Conservation (phyloP, 1,284 basidiomycete genomes). For the Leccinum cinnamomeum region DNA sequence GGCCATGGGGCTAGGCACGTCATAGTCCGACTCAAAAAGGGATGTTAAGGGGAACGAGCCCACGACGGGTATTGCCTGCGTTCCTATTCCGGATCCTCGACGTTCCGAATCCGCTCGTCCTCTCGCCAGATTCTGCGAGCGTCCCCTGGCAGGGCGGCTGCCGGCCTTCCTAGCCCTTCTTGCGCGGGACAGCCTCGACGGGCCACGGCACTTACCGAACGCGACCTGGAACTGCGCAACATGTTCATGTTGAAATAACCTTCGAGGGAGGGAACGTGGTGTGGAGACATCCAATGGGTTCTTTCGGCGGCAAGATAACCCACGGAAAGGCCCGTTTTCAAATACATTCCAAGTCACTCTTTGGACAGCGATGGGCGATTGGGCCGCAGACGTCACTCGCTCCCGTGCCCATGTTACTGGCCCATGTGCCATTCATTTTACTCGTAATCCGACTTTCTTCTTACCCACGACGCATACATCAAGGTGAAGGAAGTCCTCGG, state of each 20-base stretch:
- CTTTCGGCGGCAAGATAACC: constrained; percentile 25
- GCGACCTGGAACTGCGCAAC: neutral
- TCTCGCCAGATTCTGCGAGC: constrained; percentile 14
- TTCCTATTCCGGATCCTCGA: constrained; percentile 14
- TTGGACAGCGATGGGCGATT: constrained; percentile 1
- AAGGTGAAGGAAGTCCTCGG: constrained; percentile 20
- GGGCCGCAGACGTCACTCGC: constrained; percentile 25
- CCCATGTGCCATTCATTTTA: constrained; percentile 29
- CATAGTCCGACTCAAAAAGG: constrained; percentile 21
- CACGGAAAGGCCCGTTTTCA: constrained; percentile 23
- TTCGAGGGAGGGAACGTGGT: constrained; percentile 35
- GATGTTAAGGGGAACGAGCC: constrained; percentile 14
- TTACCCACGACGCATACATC: neutral
- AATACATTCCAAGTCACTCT: constrained; percentile 14
- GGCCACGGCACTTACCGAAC: constrained; percentile 27
- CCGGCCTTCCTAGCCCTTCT: constrained; percentile 5
- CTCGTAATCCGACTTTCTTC: constrained; percentile 11
- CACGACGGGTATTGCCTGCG: constrained; percentile 9
- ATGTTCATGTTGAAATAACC: constrained; percentile 27
- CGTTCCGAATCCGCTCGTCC: constrained; percentile 22
- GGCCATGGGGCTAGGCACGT: constrained; percentile 30
- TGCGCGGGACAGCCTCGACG: constrained; percentile 18
- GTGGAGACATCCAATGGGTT: constrained; percentile 27
- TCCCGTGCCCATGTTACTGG: constrained; percentile 18
- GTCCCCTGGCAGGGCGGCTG: constrained; percentile 6